Conservation (phyloP, 2,329 filamentous ascomycete species). For the Pseudogymnoascus sp. region DNA sequence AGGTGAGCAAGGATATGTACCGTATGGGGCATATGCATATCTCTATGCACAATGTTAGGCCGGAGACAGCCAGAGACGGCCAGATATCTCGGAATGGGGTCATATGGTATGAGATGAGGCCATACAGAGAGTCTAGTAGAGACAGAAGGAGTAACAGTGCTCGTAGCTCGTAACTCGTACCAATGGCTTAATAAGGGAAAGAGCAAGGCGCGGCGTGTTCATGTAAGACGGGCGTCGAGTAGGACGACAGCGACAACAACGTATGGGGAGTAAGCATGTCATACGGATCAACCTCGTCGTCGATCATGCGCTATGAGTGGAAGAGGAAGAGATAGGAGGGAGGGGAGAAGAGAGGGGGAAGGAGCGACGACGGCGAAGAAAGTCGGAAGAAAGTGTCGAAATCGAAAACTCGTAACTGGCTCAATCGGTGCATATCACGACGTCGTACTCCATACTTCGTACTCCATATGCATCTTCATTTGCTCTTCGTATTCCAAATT, state of each 20-base stretch:
- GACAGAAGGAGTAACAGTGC: neutral
- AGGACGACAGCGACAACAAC: neutral
- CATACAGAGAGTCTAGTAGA: neutral
- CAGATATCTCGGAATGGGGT: neutral
- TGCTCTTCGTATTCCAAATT: neutral
- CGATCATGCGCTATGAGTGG: neutral
- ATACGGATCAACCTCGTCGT: neutral
- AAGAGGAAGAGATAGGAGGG: neutral
- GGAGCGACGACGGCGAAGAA: neutral
- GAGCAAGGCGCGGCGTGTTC: neutral
- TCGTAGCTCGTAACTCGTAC: neutral
- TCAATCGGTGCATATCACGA: constrained; percentile 5
- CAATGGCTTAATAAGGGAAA: neutral
- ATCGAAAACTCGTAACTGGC: neutral
- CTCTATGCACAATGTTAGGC: neutral
- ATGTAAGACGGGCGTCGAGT: neutral
- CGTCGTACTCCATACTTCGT: neutral
- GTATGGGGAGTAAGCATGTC: neutral
- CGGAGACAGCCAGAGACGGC: neutral
- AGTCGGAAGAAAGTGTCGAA: neutral
- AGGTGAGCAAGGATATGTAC: constrained; percentile 2
- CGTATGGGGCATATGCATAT: neutral
- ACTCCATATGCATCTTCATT: neutral
- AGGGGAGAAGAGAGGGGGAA: neutral
- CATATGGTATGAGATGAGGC: neutral